These are phyloP conservation scores for Coemansia sp. DNA, from an alignment of 192 early-diverging fungal species.

Conservation along the genomic window DNA sequence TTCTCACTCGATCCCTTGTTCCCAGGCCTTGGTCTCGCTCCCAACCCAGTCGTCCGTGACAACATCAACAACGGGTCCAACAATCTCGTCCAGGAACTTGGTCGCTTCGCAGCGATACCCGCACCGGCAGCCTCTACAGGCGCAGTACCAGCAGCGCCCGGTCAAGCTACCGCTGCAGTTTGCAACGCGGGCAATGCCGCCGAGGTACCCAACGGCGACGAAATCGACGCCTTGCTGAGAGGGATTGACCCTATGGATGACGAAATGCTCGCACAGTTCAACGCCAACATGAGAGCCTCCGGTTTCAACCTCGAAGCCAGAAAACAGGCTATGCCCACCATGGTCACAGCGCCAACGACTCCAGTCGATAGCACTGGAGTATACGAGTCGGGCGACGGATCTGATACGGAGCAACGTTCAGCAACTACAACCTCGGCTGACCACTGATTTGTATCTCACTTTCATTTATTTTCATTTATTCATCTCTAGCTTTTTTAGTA, in stretches of 20 bases:
- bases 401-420: neutral
- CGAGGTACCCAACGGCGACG: neutral
- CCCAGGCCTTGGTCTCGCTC: neutral
- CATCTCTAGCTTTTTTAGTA: neutral
- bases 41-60: neutral
- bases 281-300: neutral
- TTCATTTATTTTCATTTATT: neutral
- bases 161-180: neutral
- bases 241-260: neutral
- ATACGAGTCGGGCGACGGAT: neutral
- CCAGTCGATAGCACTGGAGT: neutral
- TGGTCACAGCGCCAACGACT: neutral
- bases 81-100: too few species aligned
- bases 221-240: neutral
- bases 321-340: neutral
- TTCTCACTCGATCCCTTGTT: neutral
- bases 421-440: neutral
- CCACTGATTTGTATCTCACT: neutral
- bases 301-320: neutral
- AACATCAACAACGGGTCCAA: too few species aligned
- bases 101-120: too few species aligned
- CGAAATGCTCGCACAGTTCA: neutral
- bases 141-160: too few species aligned
- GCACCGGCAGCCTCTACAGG: too few species aligned
- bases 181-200: neutral